Base-by-base conservation (phyloP, 768 basidiomycete species). In the Guyanaporus albipodus region DNA sequence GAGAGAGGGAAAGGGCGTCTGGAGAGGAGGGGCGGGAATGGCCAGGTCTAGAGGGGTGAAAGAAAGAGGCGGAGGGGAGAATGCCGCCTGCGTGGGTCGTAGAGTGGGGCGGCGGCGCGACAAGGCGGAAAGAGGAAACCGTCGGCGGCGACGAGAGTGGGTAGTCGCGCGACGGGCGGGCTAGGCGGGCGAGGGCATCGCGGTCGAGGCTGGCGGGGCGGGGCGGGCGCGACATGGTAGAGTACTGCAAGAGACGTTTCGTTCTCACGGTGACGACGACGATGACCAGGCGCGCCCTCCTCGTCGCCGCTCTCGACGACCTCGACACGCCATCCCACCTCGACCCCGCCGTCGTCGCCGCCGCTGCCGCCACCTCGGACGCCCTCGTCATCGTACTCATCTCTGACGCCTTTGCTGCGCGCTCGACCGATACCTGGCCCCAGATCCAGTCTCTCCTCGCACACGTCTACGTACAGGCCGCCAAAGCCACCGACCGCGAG, bases 391-490 rank as follows among this genome's bases (percentile, higher is more conserved):
- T 90, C 59, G 62, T 87, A 53, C 74, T 90, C 51, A 69, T 86
- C 61, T 83, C 85, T 9, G 70, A 77, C 4, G 67, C 77, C 49
- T 86, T 88, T 63, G 75, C 78, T 35, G 50, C 19, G 19, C 51
- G 15, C 48, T 50, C 48, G n/a, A 73, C 77, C 2, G 65, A 62
- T 15, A 64, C 63, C 24, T 97, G 86, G 82, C 70, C 80, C 42
- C 73, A 73, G 17, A 73, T 93, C 3, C 90, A 94, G 68, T 68
- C 76, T 9, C 75, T 94, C 37, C 73, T 97, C 51, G 88, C 88
- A 0, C 85, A 80, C 58, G 78, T 88, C 31, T 96, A 97, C 64
- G 87, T 90, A 3, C 84, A 87, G 54, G 87, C 89, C n/a, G 85
- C 85, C 12, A 82, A 78, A 56, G 76, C 81, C 33, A 85, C 87